Evolutionary conservation across 1,139 yeast genomes (phyloP).

Genomic region (Blastobotrys illinoisensis): DNA sequence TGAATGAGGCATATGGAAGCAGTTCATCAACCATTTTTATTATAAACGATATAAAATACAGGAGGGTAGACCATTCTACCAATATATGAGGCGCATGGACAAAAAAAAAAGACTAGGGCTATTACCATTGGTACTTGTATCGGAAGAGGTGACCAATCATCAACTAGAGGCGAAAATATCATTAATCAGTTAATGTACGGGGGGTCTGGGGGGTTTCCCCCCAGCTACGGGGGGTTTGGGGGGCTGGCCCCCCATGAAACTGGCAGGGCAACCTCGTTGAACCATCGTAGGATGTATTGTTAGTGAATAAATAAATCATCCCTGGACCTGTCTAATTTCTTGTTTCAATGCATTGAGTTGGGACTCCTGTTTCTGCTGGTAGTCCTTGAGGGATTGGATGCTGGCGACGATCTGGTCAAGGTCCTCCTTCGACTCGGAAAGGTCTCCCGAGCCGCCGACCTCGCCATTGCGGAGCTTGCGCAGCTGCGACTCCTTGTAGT

Average conservation of each 20-base stretch:
- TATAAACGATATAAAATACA: too few relatives aligned
- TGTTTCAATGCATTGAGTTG: background rate
- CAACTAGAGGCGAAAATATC: too few relatives aligned
- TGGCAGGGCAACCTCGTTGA: too few relatives aligned
- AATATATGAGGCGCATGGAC: too few relatives aligned
- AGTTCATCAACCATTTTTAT: too few relatives aligned
- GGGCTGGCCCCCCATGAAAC: background rate
- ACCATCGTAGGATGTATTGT: background rate
- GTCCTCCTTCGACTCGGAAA: conserved; percentile 43
- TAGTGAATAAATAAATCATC: background rate
- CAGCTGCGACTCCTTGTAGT: conserved; percentile 58
- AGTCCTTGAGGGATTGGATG: conserved; percentile 55
- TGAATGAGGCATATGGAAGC: too few relatives aligned
- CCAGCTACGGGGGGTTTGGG: background rate
- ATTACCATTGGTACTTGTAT: too few relatives aligned
- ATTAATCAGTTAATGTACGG: too few relatives aligned
- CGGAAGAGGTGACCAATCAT: too few relatives aligned
- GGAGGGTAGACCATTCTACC: too few relatives aligned
- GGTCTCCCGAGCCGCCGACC: conserved; percentile 17
- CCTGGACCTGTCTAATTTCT: background rate
- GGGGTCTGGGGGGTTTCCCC: too few relatives aligned
- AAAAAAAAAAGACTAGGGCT: too few relatives aligned
- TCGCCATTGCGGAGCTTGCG: conserved; percentile 29
- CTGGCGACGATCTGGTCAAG: conserved; percentile 61
- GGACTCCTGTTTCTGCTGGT: conserved; percentile 40